These are phyloP conservation scores for Eutrema salsugineum DNA, from an alignment of 441 rosid species.

Conservation along the genomic window DNA sequence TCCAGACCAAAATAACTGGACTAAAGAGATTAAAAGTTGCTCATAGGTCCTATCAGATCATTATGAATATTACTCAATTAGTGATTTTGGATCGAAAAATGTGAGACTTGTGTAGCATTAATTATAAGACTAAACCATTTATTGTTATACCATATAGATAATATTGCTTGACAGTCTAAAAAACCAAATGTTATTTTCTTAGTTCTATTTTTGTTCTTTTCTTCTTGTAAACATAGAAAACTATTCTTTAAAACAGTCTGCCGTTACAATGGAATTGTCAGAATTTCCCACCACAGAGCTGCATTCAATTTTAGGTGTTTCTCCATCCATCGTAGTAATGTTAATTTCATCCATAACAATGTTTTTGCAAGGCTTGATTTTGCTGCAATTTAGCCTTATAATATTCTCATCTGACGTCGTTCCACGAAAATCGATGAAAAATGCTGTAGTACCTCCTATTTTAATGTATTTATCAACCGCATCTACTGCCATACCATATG, in stretches of 20 bases:
- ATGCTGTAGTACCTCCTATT: no score
- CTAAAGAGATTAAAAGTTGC: no score
- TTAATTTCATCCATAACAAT: neutral
- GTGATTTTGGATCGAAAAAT: neutral
- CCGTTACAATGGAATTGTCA: neutral
- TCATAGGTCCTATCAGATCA: neutral
- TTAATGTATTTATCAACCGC: no score
- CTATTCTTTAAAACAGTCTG: neutral
- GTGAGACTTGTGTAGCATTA: neutral
- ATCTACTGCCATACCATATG: no score
- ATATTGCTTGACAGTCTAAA: neutral
- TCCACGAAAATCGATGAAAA: conserved; percentile 8
- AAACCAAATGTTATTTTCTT: neutral
- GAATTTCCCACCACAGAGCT: neutral
- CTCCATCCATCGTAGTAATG: neutral
- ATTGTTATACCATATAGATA: neutral
- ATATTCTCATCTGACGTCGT: neutral
- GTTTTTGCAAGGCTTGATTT: conserved; percentile 4
- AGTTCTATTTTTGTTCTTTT: neutral
- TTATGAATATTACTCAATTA: neutral
- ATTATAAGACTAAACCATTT: neutral
- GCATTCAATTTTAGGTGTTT: neutral
- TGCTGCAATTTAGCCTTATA: conserved; percentile 18
- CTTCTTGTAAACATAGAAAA: neutral
- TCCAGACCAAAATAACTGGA: no score